Percentiles rank a stretch among this genome's conserved stretches.
phyloP scores from a whole-genome alignment of 345 rosid species.

The Hibiscus trionum region DNA sequence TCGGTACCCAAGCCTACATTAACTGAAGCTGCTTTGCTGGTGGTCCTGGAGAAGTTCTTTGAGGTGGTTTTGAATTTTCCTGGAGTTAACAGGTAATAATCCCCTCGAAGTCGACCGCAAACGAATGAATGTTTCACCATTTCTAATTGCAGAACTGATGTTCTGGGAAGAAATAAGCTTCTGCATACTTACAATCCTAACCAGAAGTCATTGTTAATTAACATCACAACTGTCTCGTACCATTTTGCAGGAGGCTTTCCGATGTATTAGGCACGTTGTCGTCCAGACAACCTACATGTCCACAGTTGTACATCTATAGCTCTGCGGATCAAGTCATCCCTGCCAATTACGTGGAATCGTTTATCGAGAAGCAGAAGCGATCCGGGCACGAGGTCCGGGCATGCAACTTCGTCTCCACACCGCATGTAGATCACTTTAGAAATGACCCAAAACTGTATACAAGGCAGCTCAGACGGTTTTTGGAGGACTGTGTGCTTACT shows the following conservation, averaged over 20 bases:
- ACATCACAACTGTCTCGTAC: not conserved
- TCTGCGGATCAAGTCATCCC: constrained; percentile 95
- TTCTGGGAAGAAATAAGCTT: not conserved
- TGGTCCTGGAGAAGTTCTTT: constrained; percentile 77
- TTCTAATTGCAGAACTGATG: not conserved
- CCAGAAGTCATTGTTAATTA: not conserved
- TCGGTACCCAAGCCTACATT: constrained; percentile 56
- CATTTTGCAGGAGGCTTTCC: constrained; percentile 63
- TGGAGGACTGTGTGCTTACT: constrained; percentile 64
- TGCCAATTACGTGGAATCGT: constrained; percentile 65
- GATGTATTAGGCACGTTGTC: constrained; percentile 57
- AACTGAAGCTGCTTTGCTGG: constrained; percentile 75
- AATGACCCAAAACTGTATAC: constrained; percentile 79
- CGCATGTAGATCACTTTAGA: constrained; percentile 95
- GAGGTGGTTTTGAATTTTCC: constrained; percentile 73
- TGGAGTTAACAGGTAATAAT: constrained; percentile 58
- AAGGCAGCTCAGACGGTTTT: constrained; percentile 66
- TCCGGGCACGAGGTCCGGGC: constrained; percentile 77
- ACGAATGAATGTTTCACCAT: not conserved
- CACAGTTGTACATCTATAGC: constrained; percentile 93
- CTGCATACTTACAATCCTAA: not conserved
- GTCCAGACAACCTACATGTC: constrained; percentile 77
- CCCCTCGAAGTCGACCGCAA: not conserved
- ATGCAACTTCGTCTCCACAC: constrained; percentile 89
- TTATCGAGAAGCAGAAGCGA: constrained; percentile 69